Conservation (phyloP, 768 basidiomycete genomes). For the Sporobolomyces pararoseus region DNA sequence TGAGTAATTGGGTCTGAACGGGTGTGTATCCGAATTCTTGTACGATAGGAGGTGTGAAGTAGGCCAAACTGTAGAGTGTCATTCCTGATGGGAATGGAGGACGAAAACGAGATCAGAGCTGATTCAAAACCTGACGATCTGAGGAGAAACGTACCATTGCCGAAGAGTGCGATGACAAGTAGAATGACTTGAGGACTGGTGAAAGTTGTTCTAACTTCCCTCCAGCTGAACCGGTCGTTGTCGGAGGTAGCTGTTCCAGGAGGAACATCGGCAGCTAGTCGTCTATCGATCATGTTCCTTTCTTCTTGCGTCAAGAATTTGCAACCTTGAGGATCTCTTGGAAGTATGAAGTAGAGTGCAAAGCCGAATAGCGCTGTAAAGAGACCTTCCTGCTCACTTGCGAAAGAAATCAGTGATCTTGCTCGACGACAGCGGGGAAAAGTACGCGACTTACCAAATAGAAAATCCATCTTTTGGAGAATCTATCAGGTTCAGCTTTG, state of each 20-base stretch:
- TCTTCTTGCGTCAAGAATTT: conserved; percentile 57
- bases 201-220: conserved; percentile 56
- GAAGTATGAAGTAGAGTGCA: conserved; percentile 56
- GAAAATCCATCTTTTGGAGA: conserved; percentile 39
- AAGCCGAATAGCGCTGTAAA: conserved; percentile 63
- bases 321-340: conserved; percentile 53
- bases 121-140: neutral
- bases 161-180: conserved; percentile 60
- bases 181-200: conserved; percentile 60
- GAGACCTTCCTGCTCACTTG: conserved; percentile 54
- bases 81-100: conserved; percentile 52
- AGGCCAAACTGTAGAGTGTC: conserved; percentile 16
- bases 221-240: conserved; percentile 58
- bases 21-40: conserved; percentile 52
- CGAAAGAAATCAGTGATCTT: too few relatives aligned
- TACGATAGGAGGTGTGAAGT: conserved; percentile 46
- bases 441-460: conserved; percentile 31
- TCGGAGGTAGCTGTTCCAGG: conserved; percentile 6
- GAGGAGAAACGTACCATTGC: conserved; percentile 55
- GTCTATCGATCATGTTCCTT: conserved; percentile 35
- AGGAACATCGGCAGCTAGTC: conserved; percentile 41
- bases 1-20: conserved; percentile 20
- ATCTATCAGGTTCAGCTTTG: too few relatives aligned
- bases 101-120: conserved; percentile 58
- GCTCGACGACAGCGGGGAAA: too few relatives aligned